Base-by-base conservation (phyloP, 805 yeast genomes). In the Wickerhamomyces bovis region DNA sequence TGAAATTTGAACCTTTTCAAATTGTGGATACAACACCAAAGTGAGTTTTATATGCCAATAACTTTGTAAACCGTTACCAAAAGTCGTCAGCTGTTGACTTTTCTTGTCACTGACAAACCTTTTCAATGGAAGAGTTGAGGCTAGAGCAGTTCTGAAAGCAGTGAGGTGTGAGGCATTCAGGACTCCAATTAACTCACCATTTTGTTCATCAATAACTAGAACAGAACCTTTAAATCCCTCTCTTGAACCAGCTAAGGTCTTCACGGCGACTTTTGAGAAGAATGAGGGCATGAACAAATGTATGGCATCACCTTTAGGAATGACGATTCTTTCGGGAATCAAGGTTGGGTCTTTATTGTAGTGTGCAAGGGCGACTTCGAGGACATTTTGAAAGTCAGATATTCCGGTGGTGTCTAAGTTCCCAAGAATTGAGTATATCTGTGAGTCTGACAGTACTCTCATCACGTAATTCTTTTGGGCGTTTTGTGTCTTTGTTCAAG, bases 231-330 rank as follows among this genome's bases (percentile, higher is more conserved):
- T 76, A 54, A 81, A 80, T 0, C 88, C 88, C 28, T 72, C 62
- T 2, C 68, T 66, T 0, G 85, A 80, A 0, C 81, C 83, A 18
- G 79, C 76, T 19, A 82, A 61, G 0, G 81, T 75, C 63, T 82
- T 82, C 54, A 82, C 66, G 10, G 88, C 88, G 13, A 76, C 80
- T 25, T 63, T 55, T 5, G 73, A 70, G 15, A 79, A 78, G 4
- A 76, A 69, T n/a, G 83, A 76, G 4, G 85, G 84, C 88, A 82
- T 82, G 61, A 78, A 80, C 26, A 82, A 55, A 58, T 81, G 85
- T 1, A 75, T 68, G 3, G 76, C 60, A 22, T 49, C 53, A 40
- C 71, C 59, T 53, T 76, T 61, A 25, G 57, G 54, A 39, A 70
- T 58, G 7, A 77, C 80, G 6, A 73, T 76, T 54, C 87, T 64